Evolutionary conservation across 805 yeast genomes (phyloP), one percentile per base, ranked within the genome.

Genomic region (Hanseniaspora occidentalis): DNA sequence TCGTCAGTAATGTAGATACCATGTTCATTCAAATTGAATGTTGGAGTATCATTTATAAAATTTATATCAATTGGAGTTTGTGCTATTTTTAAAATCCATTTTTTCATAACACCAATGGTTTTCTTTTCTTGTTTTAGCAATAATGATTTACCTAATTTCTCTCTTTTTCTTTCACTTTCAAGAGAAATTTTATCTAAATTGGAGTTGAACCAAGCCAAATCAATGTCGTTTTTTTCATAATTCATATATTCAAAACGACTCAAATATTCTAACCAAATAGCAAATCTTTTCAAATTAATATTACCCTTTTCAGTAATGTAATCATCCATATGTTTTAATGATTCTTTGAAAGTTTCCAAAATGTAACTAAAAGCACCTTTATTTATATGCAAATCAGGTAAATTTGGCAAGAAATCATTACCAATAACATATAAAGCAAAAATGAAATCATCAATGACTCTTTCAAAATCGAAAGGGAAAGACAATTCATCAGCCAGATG

Each of bases 331-430:
- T 71, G 71, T 48, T 71, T 69, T 54, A 92, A 66, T 21, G 88
- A 76, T 52, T 76, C 77, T 58, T 88, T 92, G 65, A 92, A 92
- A 13, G 96, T 80, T 46, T 79, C 84, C 50, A 92, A 68, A 52
- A 92, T 69, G 23, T 86, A 71, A n/a, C 97, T 95, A 65, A 92
- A 83, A 1, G 97, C 98, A 50, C 96, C 97, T 51, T 88, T 92
- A 56, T 86, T 88, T 48, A 92, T 71, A 57, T 84, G 88, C 50
- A 92, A 69, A 60, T 88, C 95, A 0, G 99, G 98, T 50, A 94
- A 71, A 57, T 92, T 84, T 20, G 99, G 98, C 54, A 92, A 71
- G 77, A 92, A 92, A 70, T 92, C 99, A 56, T 92, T 92, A 52
- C 99, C 99, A 51, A 92, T 84, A 45, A 92, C 95, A 55, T 84